Percentiles rank a stretch among this genome's conserved stretches.
Evolutionary conservation across 2,329 filamentous ascomycete species (phyloP).

Genomic region (Sclerotinia subarctica): DNA sequence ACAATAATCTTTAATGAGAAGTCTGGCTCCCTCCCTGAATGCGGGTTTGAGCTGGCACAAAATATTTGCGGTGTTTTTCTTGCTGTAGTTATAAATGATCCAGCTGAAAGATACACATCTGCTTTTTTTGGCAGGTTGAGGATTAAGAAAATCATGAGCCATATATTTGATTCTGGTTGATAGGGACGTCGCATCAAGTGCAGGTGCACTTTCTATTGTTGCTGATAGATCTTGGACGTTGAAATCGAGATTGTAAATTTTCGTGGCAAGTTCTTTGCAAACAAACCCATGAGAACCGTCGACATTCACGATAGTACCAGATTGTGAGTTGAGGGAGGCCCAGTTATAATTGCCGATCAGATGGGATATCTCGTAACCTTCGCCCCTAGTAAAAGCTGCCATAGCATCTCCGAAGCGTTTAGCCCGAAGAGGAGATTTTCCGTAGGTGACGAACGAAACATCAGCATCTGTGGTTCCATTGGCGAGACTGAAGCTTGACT

Average conservation of each 20-base stretch:
- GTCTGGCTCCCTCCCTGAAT: slow-evolving; percentile 47
- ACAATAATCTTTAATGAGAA: slow-evolving; percentile 46
- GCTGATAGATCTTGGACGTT: slow-evolving; percentile 53
- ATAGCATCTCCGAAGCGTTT: slow-evolving; percentile 54
- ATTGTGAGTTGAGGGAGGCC: slow-evolving; percentile 43
- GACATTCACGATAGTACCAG: slow-evolving; percentile 54
- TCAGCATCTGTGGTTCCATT: slow-evolving; percentile 50
- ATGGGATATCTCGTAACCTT: slow-evolving; percentile 54
- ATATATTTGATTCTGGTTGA: slow-evolving; percentile 43
- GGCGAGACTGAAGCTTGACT: slow-evolving; percentile 51
- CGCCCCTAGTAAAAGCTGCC: slow-evolving; percentile 52
- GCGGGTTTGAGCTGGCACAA: slow-evolving; percentile 51
- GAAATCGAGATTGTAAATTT: slow-evolving; percentile 51
- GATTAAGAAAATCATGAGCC: slow-evolving; percentile 55
- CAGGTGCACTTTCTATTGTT: slow-evolving; percentile 48
- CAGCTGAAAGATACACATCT: slow-evolving; percentile 58
- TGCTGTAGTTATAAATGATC: slow-evolving; percentile 62
- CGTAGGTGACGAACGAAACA: slow-evolving; percentile 53
- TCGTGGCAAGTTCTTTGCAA: slow-evolving; percentile 52
- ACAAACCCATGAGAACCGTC: slow-evolving; percentile 58
- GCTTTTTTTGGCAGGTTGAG: slow-evolving; percentile 53
- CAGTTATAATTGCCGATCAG: slow-evolving; percentile 56
- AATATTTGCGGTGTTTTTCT: slow-evolving; percentile 50
- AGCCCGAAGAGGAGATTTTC: slow-evolving; percentile 47
- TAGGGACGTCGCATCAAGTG: slow-evolving; percentile 43